phyloP scores from a whole-genome alignment of 2,329 filamentous ascomycete species.

The Dryadomyces quercus-mongolicae region DNA sequence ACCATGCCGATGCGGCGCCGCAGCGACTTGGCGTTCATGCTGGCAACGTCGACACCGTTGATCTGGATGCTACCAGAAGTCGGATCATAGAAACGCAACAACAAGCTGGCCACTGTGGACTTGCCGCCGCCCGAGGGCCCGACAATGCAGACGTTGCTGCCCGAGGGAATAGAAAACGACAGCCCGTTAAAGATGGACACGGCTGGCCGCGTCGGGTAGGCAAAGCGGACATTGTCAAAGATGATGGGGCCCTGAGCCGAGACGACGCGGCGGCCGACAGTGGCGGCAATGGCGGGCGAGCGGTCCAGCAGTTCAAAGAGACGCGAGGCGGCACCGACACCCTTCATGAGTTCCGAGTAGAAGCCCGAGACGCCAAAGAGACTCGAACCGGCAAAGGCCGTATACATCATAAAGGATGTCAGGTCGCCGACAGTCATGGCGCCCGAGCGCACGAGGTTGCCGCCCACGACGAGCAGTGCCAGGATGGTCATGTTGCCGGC shows the following conservation, averaged over 20 bases:
- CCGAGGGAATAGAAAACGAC: slow-evolving; percentile 82
- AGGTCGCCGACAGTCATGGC: slow-evolving; percentile 83
- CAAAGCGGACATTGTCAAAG: slow-evolving; percentile 77
- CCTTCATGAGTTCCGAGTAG: slow-evolving; percentile 98
- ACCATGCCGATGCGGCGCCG: slow-evolving; percentile 90
- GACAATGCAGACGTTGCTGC: slow-evolving; percentile 91
- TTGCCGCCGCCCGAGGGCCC: slow-evolving; percentile 94
- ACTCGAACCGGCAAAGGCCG: slow-evolving; percentile 72
- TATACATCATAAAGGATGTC: slow-evolving; percentile 98
- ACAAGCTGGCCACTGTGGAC: slow-evolving; percentile 83
- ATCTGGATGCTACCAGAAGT: slow-evolving; percentile 68
- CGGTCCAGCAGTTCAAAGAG: slow-evolving; percentile 94
- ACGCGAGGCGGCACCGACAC: slow-evolving; percentile 89
- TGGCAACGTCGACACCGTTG: slow-evolving; percentile 68
- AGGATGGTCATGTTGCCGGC: slow-evolving; percentile 96
- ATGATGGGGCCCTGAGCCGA: slow-evolving; percentile 82
- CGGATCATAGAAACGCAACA: slow-evolving; percentile 85
- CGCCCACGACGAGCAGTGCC: slow-evolving; percentile 78
- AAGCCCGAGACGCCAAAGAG: slow-evolving; percentile 91
- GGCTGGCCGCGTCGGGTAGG: slow-evolving; percentile 86
- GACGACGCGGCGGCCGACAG: slow-evolving; percentile 63
- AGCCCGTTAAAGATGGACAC: slow-evolving; percentile 84
- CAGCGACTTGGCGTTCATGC: slow-evolving; percentile 87
- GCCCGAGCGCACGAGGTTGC: slow-evolving; percentile 77
- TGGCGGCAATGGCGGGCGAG: slow-evolving; percentile 74